phyloP scores from a whole-genome alignment of 2,329 filamentous ascomycete species.

The Botrytis byssoidea region DNA sequence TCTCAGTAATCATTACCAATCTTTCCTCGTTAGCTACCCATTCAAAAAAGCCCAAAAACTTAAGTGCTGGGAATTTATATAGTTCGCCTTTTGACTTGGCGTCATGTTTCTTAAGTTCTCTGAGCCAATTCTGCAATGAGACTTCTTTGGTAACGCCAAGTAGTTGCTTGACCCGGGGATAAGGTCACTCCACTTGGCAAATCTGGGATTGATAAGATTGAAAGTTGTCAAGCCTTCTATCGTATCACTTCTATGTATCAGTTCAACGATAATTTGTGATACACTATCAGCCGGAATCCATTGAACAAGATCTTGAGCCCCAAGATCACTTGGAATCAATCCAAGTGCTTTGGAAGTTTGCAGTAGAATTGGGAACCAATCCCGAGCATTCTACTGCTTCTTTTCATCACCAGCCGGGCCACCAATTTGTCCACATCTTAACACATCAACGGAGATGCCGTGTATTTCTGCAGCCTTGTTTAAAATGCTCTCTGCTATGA shows the following conservation, averaged over 20 bases:
- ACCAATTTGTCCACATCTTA: conserved; percentile 50
- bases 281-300: conserved; percentile 43
- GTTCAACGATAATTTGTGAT: neutral
- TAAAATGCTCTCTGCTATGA: conserved; percentile 43
- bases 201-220: neutral
- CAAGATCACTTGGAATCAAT: conserved; percentile 32
- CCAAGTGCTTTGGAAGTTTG: neutral
- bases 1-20: conserved; percentile 11
- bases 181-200: neutral
- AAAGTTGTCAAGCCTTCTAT: neutral
- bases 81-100: conserved; percentile 39
- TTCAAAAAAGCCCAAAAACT: conserved; percentile 43
- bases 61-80: conserved; percentile 48
- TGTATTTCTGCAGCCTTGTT: conserved; percentile 41
- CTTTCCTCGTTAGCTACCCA: conserved; percentile 15
- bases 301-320: conserved; percentile 40
- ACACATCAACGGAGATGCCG: conserved; percentile 43
- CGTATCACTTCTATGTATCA: neutral
- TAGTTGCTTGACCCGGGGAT: neutral
- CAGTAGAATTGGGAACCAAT: conserved; percentile 43
- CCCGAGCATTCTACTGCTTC: conserved; percentile 55
- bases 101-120: neutral
- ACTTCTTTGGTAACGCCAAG: neutral
- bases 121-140: neutral
- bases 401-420: conserved; percentile 39